Base-by-base conservation (phyloP, 2,329 filamentous ascomycete species). In the Cryoendolithus antarcticus region DNA sequence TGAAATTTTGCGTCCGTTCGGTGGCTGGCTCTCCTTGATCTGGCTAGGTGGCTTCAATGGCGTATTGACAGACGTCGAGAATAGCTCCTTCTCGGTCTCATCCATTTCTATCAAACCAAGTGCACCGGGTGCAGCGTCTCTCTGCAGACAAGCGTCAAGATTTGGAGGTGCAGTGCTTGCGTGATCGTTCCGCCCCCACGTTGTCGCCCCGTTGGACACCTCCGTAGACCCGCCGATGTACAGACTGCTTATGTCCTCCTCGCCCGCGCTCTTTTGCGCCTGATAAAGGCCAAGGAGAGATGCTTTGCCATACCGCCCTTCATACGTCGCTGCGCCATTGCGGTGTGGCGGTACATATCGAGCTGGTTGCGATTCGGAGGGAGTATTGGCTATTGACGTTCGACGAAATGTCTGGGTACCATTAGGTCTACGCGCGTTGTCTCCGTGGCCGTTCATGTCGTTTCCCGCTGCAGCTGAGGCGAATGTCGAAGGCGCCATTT, bases 121-220 rank as follows among this genome's bases (percentile, higher is more conserved):
- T 5, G 88, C 86, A 47, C 75, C 72, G 33, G 77, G 70, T 38
- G 72, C 71, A 15, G 83, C 86, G 43, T 72, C 71, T 42, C 73
- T 64, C 55, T 93, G 84, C 91, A 89, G 98, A 60, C 88, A 96
- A 32, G 89, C 75, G 46, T 91, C 86, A n/a, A 88, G 84, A 33
- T 89, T 86, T 54, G 82, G 76, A 42, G 78, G 78, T 46, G 72
- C 68, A 46, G 82, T 77, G 57, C 86, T 81, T 43, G 72, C 53
- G 35, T 63, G 73, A 48, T 95, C 86, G 42, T 75, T 72, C 60
- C 88, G 86, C 37, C 82, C 83, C 86, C 86, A 93, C 39, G 75
- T 73, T 19, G 58, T 56, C 35, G 53, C 66, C 27, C 80, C 77
- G 50, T 86, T 86, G 31, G 76, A 65, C 37, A 77, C 72, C 42